Evolutionary conservation across 306 rosid species (phyloP), one percentile per base, ranked within the genome.

Genomic region (Lathyrus oleraceus): DNA sequence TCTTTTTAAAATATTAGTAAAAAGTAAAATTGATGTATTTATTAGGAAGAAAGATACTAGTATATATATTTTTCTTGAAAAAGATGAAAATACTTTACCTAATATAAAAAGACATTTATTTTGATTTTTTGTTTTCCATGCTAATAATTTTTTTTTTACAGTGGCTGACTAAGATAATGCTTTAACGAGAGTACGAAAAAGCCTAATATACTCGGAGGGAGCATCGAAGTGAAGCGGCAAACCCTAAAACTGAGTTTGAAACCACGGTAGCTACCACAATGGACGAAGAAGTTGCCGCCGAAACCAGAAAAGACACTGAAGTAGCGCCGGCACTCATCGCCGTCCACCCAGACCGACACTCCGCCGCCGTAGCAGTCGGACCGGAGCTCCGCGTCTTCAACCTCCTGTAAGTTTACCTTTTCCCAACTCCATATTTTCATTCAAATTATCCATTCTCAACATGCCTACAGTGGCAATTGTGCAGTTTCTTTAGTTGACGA

Each of bases 291-390:
- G 42, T 75, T 38, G 91, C 87, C 48, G 42, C 75, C 7, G 79
- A 91, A 54, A 62, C 69, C 47, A 88, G 48, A 77, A 87, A 83
- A 49, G 87, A 87, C 12, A 61, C 61, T 0, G 89, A 90, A 68
- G 91, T 90, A 0, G 97, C 97, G 28, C 97, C 98, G 9, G 98
- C 98, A 0, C 82, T 90, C 15, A 85, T 88, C 27, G 78, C 97
- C 0, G 92, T 94, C 67, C 90, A 94, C 58, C 98, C 97, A 0
- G 23, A 73, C 61, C 84, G 80, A 8, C 68, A 76, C 11, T 83
- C 86, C 61, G 84, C 83, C 47, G 88, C 88, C n/a, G 90, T 87
- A 11, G 88, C 96, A 1, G 94, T 94, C 8, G 97, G 97, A 56
- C 82, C 89, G 17, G 90, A 87, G 58, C 90, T 94, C 39, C 97